These are phyloP conservation scores for Cryphonectria nitschkei DNA, from an alignment of 2,329 filamentous ascomycete genomes.

Conservation along the genomic window DNA sequence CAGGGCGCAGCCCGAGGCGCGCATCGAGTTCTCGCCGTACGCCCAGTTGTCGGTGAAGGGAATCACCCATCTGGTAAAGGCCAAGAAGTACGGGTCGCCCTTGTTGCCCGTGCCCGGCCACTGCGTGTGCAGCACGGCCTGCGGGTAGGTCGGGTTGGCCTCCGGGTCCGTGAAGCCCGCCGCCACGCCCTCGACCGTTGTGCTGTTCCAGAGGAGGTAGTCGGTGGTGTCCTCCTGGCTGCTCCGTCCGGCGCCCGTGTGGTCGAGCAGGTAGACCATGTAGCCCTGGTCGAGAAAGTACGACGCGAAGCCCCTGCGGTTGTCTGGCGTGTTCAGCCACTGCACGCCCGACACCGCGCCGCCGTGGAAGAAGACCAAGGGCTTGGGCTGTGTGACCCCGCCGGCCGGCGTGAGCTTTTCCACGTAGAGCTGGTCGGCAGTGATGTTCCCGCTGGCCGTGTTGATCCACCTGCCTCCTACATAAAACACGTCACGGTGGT, in stretches of 20 bases:
- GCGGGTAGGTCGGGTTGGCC: conserved; percentile 37
- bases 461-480: conserved; percentile 36
- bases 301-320: conserved; percentile 45
- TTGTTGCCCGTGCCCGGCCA: conserved; percentile 39
- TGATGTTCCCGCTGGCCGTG: conserved; percentile 32
- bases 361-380: conserved; percentile 40
- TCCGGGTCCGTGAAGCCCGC: conserved; percentile 36
- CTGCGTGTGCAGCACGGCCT: conserved; percentile 39
- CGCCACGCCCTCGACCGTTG: conserved; percentile 35
- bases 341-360: conserved; percentile 38
- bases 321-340: conserved; percentile 46
- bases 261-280: conserved; percentile 46
- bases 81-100: conserved; percentile 52
- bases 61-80: conserved; percentile 49
- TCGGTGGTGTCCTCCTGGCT: conserved; percentile 35
- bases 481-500: conserved; percentile 36
- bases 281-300: conserved; percentile 46
- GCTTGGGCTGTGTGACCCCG: conserved; percentile 32
- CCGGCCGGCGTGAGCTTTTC: conserved; percentile 38
- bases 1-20: conserved; percentile 33
- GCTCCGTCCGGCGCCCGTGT: conserved; percentile 41
- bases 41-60: conserved; percentile 37
- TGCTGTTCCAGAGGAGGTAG: conserved; percentile 34
- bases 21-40: conserved; percentile 33
- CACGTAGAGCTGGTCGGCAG: conserved; percentile 38